Base-by-base conservation (phyloP, 306 rosid species). In the Sicyos baderoa region DNA sequence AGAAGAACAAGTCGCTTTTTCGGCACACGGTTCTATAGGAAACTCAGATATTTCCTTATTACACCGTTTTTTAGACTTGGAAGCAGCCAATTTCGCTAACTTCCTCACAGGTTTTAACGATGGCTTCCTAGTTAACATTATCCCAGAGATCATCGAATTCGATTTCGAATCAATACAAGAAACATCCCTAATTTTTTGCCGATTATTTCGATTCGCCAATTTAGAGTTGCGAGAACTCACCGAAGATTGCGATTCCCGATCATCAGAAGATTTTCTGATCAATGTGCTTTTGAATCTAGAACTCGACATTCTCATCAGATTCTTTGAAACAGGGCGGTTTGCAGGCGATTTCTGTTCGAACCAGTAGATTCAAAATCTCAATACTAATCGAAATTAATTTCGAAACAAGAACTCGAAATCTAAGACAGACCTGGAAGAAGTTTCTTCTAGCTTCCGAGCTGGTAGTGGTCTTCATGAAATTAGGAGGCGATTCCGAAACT, bases 1-100 rank as follows among this genome's bases (percentile, higher is more conserved):
- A 22, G 96, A 90, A 76, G 97, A 88, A 72, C 97, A 93, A 0
- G 97, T 93, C 48, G 91, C 82, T 70, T 76, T 90, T 60, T 50
- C 83, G 54, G 87, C 69, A 49, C 86, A 73, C 52, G 83, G 76
- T 14, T 85, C 86, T 32, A 32, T n/a, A 14, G 77, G 61, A 42
- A 70, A 49, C 54, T 75, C 80, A 44, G 85, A 40, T 12, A 27
- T 55, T 51, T 72, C 77, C 19, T 70, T 35, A 9, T 42, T 65
- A 48, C 74, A 78, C 81, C 70, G 25, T 47, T 70, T 81, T 77
- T 63, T 89, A 22, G 88, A 77, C 71, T 77, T 90, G 72, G 76
- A 64, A 75, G 76, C 79, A 4, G 79, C 67, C 76, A 78, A 44
- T 72, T 77, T 88, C 35, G 79, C 50, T 10, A 82, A 62, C 76